Evolutionary conservation across 129 eudicot species (phyloP).

Genomic region (Flaveria ramosissima): DNA sequence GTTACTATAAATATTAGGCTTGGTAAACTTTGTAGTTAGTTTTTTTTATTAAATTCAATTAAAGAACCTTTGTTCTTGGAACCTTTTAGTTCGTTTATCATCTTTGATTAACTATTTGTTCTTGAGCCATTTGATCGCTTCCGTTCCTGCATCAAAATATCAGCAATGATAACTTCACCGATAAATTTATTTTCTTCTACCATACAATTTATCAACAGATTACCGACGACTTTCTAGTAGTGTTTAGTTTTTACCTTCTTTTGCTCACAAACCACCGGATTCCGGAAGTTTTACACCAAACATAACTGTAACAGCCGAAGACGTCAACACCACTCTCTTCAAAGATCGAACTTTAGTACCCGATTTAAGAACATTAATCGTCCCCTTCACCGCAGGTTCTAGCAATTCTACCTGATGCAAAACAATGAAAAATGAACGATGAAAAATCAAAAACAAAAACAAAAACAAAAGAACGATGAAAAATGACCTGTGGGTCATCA

Average conservation of each 20-base stretch:
- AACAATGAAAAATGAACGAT: neutral
- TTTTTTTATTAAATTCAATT: slow-evolving; percentile 76
- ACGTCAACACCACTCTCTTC: slow-evolving; percentile 53
- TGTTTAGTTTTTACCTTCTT: slow-evolving; percentile 28
- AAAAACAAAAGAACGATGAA: neutral
- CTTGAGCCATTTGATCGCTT: too few relatives aligned
- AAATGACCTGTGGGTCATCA: slow-evolving; percentile 41
- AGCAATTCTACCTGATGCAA: slow-evolving; percentile 41
- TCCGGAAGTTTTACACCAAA: slow-evolving; percentile 21
- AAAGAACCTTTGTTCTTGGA: slow-evolving; percentile 61
- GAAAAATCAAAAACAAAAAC: neutral
- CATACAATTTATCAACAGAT: too few relatives aligned
- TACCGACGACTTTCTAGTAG: too few relatives aligned
- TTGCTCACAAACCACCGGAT: slow-evolving; percentile 40
- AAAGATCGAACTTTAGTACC: slow-evolving; percentile 44
- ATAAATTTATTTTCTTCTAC: too few relatives aligned
- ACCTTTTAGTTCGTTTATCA: slow-evolving; percentile 24
- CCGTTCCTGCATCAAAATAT: too few relatives aligned
- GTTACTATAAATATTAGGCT: too few relatives aligned
- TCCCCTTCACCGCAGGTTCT: slow-evolving; percentile 64
- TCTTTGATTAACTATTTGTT: too few relatives aligned
- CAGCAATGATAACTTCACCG: too few relatives aligned
- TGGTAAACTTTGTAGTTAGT: slow-evolving; percentile 28
- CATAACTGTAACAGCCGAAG: slow-evolving; percentile 51
- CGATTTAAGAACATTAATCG: slow-evolving; percentile 57